Evolutionary conservation across 495 filamentous ascomycete species (phyloP).

Genomic region (Hyaloscypha finlandica): DNA sequence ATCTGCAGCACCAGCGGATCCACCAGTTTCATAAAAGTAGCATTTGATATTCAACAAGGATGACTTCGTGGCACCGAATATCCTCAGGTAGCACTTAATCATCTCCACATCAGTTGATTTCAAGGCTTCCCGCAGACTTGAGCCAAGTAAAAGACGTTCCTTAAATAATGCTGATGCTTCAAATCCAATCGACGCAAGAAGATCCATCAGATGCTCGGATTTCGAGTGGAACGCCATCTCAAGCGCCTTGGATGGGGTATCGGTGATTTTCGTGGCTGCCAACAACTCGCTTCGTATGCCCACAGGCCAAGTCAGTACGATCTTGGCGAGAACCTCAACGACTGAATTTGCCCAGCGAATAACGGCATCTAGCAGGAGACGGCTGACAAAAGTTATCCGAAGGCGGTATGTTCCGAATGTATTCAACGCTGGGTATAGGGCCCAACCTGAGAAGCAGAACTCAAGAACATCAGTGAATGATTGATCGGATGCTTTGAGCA

Average conservation of each 20-base stretch:
- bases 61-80: background rate
- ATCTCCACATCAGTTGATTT: background rate
- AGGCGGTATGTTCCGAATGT: too few species aligned
- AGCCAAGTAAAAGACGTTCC: background rate
- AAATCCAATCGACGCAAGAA: background rate
- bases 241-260: background rate
- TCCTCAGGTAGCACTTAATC: background rate
- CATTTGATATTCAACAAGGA: background rate
- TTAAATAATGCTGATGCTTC: background rate
- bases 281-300: background rate
- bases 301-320: background rate
- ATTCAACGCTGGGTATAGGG: too few species aligned
- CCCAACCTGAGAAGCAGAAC: background rate
- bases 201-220: background rate
- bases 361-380: background rate
- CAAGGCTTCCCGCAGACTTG: background rate
- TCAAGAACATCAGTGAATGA: background rate
- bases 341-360: background rate
- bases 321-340: background rate
- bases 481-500: background rate
- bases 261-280: background rate
- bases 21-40: background rate
- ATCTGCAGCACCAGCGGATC: background rate
- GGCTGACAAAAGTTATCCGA: background rate
- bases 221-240: background rate